Base-by-base conservation (phyloP, 257 asterid genomes). In the Agastache rugosa region DNA sequence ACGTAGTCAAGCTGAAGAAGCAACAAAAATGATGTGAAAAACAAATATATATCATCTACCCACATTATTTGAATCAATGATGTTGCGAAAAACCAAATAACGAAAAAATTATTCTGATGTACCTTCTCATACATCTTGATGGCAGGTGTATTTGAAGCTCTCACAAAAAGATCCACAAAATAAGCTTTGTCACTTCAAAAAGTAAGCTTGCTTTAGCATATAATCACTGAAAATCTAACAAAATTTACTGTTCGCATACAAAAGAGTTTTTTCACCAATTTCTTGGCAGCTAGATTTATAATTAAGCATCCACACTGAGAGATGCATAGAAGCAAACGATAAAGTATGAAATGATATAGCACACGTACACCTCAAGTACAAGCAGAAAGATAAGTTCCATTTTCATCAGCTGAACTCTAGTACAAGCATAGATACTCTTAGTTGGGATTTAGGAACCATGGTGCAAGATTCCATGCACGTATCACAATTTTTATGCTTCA, bases 111-210 rank as follows among this genome's bases (percentile, higher is more conserved):
- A 67, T 61, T 41, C 25, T 12, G 51, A 54, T 44, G 9, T 84
- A 95, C 99, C 99, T 95, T 95, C 81, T 92, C 98, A 44, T 95
- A 95, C 99, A 95, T 95, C 93, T 95, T 95, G 86, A 95, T 92
- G 80, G 99, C 98, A 68, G 97, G 99, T 23, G 83, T 85, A 69
- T 95, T 95, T 72, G 98, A 95, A 77, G 98, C 98, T 83, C 99
- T 88, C 75, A 95, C 99, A 77, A 95, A 94, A 71, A 95, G 91
- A 83, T 95, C 99, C 81, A 94, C 99, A 64, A 94, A 94, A 78
- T 87, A 94, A 72, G 90, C 99, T 86, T 92, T 90, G 68, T 94
- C 92, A 69, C 99, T 94, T 70, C 73, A 75, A 75, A 79, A 53
- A 44, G 29, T 22, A 75, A 74, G 74, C 48, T n/a, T 35, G 2